These are phyloP conservation scores for Aspergillus pseudoglaucus DNA, from an alignment of 2,329 filamentous ascomycete species.

Conservation along the genomic window DNA sequence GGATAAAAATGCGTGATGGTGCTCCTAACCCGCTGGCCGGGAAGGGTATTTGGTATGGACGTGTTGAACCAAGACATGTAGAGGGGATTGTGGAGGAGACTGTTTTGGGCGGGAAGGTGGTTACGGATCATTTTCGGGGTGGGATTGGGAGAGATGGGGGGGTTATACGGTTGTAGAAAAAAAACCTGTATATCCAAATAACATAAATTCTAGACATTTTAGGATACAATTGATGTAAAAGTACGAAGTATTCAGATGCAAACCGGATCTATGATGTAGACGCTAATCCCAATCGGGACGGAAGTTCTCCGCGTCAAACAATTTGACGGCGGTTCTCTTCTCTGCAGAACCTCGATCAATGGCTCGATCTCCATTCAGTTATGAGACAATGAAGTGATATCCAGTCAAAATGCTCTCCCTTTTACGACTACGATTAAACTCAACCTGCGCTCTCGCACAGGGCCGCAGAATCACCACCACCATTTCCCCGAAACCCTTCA, in stretches of 20 bases:
- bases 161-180: constrained; percentile 54
- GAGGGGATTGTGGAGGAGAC: constrained; percentile 86
- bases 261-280: background rate
- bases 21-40: constrained; percentile 32
- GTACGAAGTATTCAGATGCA: no score
- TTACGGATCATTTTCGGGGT: constrained; percentile 73
- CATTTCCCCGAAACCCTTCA: constrained; percentile 3
- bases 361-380: background rate
- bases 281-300: constrained; percentile 18
- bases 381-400: constrained; percentile 14
- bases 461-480: constrained; percentile 6
- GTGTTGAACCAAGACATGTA: constrained; percentile 76
- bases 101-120: constrained; percentile 76
- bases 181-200: background rate
- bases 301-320: constrained; percentile 8
- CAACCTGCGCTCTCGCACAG: constrained; percentile 11
- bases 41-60: constrained; percentile 71
- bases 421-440: constrained; percentile 20
- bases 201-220: background rate
- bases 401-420: constrained; percentile 21
- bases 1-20: constrained; percentile 19
- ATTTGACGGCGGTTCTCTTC: background rate
- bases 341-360: background rate
- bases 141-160: constrained; percentile 73
- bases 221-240: background rate